These are phyloP conservation scores for Platanthera guangdongensis DNA, from an alignment of 106 monocot genomes.

Conservation along the genomic window DNA sequence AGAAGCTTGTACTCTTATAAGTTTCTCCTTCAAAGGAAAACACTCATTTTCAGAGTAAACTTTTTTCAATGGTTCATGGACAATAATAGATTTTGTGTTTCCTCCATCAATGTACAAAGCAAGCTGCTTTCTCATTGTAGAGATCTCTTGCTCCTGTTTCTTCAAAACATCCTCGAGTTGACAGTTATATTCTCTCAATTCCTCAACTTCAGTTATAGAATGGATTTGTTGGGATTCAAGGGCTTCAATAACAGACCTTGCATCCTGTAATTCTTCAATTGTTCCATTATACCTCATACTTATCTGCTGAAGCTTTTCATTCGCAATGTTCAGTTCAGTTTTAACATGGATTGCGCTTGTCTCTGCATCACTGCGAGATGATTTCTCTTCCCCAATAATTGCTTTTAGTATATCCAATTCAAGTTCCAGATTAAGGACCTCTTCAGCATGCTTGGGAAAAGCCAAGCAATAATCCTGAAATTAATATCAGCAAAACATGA, in stretches of 20 bases:
- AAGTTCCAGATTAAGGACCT: conserved; percentile 61
- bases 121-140: conserved; percentile 26
- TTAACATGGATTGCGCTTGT: conserved; percentile 15
- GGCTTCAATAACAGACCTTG: conserved; percentile 65
- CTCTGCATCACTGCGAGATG: conserved; percentile 34
- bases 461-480: conserved; percentile 37
- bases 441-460: conserved; percentile 27
- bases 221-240: conserved; percentile 65
- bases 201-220: conserved; percentile 54
- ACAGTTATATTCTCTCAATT: conserved; percentile 28
- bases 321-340: conserved; percentile 22
- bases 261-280: conserved; percentile 42
- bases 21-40: conserved; percentile 40
- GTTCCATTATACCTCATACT: conserved; percentile 24
- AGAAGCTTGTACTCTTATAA: conserved; percentile 60
- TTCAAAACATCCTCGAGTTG: conserved; percentile 16
- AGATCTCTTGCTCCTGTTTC: conserved; percentile 40
- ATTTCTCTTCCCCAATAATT: conserved; percentile 68
- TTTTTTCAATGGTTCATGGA: conserved; percentile 8
- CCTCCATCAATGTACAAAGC: conserved; percentile 7
- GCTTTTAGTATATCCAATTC: conserved; percentile 81
- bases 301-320: conserved; percentile 19
- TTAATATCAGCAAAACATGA: not conserved
- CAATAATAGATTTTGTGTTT: conserved; percentile 9
- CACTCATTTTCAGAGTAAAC: conserved; percentile 26